phyloP scores from a whole-genome alignment of 495 filamentous ascomycete species.

The Tuber calosporum region DNA sequence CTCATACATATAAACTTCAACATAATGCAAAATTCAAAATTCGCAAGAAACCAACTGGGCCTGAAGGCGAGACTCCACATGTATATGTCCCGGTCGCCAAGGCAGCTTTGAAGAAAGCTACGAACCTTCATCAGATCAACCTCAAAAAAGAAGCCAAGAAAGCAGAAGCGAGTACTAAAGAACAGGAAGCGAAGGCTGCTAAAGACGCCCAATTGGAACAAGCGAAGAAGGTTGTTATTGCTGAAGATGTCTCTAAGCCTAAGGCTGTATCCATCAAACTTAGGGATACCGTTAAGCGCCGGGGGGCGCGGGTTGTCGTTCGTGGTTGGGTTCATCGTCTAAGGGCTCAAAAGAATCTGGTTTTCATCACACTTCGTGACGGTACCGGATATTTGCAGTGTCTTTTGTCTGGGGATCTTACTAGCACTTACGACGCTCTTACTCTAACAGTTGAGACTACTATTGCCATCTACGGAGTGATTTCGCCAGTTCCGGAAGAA shows the following conservation, averaged over 20 bases:
- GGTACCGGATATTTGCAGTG: constrained; percentile 89
- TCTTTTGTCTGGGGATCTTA: constrained; percentile 65
- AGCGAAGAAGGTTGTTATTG: constrained; percentile 73
- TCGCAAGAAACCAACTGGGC: constrained; percentile 56
- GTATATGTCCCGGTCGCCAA: constrained; percentile 63
- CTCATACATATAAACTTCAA: constrained; percentile 48
- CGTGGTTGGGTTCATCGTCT: constrained; percentile 79
- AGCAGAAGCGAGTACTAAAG: constrained; percentile 44
- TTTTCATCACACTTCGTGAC: constrained; percentile 81
- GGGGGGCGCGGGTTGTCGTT: constrained; percentile 67
- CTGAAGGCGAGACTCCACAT: constrained; percentile 49
- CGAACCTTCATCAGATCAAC: constrained; percentile 54
- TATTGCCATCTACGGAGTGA: constrained; percentile 78
- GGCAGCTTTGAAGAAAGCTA: constrained; percentile 61
- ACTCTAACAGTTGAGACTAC: constrained; percentile 84
- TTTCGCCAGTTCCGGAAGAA: constrained; percentile 72
- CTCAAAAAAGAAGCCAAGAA: constrained; percentile 57
- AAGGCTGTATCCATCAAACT: constrained; percentile 69
- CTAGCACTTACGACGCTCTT: constrained; percentile 86
- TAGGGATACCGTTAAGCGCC: constrained; percentile 59
- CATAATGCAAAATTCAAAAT: constrained; percentile 53
- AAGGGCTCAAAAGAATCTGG: constrained; percentile 74
- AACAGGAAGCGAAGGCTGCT: constrained; percentile 57
- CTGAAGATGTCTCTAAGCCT: constrained; percentile 72
- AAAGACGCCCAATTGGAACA: constrained; percentile 50